Percentiles rank a stretch among this genome's conserved stretches.
These are phyloP conservation scores for Penicillium cinerascens DNA, from an alignment of 495 filamentous ascomycete genomes.

Conservation along the genomic window DNA sequence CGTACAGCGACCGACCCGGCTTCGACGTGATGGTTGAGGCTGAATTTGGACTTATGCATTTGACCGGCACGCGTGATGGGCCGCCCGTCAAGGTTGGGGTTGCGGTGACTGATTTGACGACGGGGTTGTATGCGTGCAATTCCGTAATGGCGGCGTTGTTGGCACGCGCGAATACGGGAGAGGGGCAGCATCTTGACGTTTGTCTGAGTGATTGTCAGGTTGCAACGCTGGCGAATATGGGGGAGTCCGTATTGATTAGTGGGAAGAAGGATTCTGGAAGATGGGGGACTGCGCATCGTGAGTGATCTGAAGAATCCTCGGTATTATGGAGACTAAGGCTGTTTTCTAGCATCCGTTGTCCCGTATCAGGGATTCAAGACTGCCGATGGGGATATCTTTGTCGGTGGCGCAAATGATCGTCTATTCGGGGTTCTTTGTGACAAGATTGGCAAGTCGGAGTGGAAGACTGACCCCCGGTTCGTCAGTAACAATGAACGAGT, in stretches of 20 bases:
- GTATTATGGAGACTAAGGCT: not conserved
- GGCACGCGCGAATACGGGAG: constrained; percentile 57
- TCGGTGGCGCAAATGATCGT: constrained; percentile 88
- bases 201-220: constrained; percentile 88
- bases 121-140: constrained; percentile 86
- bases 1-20: constrained; percentile 78
- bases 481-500: constrained; percentile 76
- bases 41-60: constrained; percentile 95
- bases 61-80: constrained; percentile 79
- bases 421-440: constrained; percentile 85
- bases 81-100: constrained; percentile 97
- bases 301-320: constrained; percentile 19
- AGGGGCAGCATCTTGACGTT: constrained; percentile 87
- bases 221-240: constrained; percentile 85
- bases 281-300: constrained; percentile 92
- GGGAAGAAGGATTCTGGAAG: constrained; percentile 78
- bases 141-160: constrained; percentile 88
- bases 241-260: constrained; percentile 82
- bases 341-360: constrained; percentile 75
- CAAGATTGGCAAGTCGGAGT: constrained; percentile 67
- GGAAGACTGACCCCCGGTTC: constrained; percentile 70
- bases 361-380: constrained; percentile 89
- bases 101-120: constrained; percentile 90
- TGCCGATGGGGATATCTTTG: constrained; percentile 77
- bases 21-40: constrained; percentile 99